phyloP scores from a whole-genome alignment of 2,329 filamentous ascomycete species.

The Malbranchea cinnamomea region DNA sequence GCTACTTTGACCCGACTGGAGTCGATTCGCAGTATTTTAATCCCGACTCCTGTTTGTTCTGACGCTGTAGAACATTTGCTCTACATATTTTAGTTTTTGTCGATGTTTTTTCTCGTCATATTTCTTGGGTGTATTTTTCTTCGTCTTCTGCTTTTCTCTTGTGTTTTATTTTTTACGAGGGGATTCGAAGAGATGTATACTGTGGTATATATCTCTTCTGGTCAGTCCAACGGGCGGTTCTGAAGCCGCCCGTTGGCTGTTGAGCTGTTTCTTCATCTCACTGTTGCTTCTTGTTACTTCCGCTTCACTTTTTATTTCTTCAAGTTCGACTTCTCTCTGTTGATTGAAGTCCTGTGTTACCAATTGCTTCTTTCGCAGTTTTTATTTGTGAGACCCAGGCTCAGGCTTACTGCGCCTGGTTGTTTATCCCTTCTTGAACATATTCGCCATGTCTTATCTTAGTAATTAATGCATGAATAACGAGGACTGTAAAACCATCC shows the following conservation, averaged over 20 bases:
- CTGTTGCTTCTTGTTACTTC: slow-evolving; percentile 1
- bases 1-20: slow-evolving; percentile 16
- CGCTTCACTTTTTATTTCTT: slow-evolving; percentile 1
- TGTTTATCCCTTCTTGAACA: no score
- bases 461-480: no score
- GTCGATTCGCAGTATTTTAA: slow-evolving; percentile 18
- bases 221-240: no score
- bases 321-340: no score
- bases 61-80: slow-evolving; percentile 15
- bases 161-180: slow-evolving; percentile 14
- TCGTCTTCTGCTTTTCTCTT: slow-evolving; percentile 14
- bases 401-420: no score
- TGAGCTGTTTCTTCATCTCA: neutral
- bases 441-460: no score
- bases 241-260: slow-evolving; percentile 1
- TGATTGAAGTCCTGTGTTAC: no score
- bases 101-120: slow-evolving; percentile 11
- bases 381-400: no score
- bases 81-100: slow-evolving; percentile 12
- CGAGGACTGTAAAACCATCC: no score
- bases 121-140: slow-evolving; percentile 14
- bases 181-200: no score
- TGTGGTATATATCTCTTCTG: no score
- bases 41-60: slow-evolving; percentile 23
- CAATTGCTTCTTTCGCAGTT: no score